A percentile compares a stretch with the other conserved stretches of the same genome.
phyloP scores from a whole-genome alignment of 2,329 filamentous ascomycete species.

The Cercospora canescens region DNA sequence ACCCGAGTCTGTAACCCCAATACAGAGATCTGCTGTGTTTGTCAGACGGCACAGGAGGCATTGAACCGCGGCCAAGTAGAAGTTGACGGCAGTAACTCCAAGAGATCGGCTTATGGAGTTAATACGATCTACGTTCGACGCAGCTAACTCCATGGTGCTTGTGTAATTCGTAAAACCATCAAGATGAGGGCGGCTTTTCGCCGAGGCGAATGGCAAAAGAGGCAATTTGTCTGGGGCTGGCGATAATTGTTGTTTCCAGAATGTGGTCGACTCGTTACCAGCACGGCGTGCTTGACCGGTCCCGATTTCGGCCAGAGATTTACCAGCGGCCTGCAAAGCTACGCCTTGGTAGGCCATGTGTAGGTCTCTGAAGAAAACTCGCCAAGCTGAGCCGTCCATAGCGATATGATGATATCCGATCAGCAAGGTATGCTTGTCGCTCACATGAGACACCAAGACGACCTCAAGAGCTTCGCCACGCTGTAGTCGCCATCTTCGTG shows the following conservation, averaged over 20 bases:
- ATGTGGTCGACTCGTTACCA: neutral
- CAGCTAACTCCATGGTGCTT: neutral
- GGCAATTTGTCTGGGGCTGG: conserved; percentile 10
- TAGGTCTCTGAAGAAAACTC: conserved; percentile 30
- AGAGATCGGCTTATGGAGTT: conserved; percentile 10
- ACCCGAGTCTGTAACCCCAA: conserved; percentile 45
- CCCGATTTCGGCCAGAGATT: conserved; percentile 9
- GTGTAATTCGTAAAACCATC: conserved; percentile 11
- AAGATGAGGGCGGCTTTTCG: conserved; percentile 14
- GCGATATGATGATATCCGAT: conserved; percentile 38
- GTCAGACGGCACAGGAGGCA: conserved; percentile 33
- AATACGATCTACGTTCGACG: conserved; percentile 10
- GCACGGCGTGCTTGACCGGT: neutral
- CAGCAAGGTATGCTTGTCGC: conserved; percentile 23
- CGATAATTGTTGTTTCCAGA: conserved; percentile 12
- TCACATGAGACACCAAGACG: conserved; percentile 21
- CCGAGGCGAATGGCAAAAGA: conserved; percentile 18
- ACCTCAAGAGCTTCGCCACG: conserved; percentile 27
- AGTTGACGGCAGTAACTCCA: conserved; percentile 33
- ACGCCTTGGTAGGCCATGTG: conserved; percentile 21
- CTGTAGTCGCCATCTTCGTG: conserved; percentile 18
- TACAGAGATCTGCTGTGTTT: conserved; percentile 37
- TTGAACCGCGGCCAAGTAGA: conserved; percentile 39
- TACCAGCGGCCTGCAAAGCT: conserved; percentile 9
- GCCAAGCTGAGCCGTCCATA: conserved; percentile 35